Percentiles rank a stretch among this genome's conserved stretches.
Conservation (phyloP, 1,284 basidiomycete genomes). For the Chalciporus sp. region DNA sequence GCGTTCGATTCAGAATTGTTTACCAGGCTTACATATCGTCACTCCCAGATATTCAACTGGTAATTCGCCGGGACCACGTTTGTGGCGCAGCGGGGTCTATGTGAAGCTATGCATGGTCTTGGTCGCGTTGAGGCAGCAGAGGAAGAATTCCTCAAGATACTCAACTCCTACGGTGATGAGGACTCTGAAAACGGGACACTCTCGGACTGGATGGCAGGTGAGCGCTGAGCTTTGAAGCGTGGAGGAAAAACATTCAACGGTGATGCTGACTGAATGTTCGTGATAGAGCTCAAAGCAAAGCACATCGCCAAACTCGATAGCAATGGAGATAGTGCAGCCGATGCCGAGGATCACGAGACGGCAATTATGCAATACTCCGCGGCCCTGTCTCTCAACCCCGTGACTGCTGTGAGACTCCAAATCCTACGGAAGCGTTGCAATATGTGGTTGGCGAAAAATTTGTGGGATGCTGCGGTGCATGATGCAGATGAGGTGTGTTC, state of each 20-base stretch:
- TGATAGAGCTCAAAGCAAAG: too few species aligned
- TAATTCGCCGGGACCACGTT: background rate
- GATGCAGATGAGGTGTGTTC: too few species aligned
- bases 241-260: too few species aligned
- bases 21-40: too few species aligned
- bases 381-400: background rate
- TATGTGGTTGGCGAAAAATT: too few species aligned
- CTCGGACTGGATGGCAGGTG: too few species aligned
- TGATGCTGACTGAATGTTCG: too few species aligned
- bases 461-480: too few species aligned
- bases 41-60: constrained; percentile 10
- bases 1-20: background rate
- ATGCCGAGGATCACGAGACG: background rate
- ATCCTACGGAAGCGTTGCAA: background rate
- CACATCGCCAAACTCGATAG: background rate
- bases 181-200: too few species aligned
- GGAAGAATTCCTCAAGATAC: background rate
- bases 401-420: background rate
- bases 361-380: background rate
- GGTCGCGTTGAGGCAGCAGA: background rate
- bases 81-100: background rate
- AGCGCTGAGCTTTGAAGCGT: too few species aligned
- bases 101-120: background rate
- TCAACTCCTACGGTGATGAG: too few species aligned
- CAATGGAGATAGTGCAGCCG: background rate